Evolutionary conservation across 2,329 filamentous ascomycete species (phyloP).

Genomic region (Trichoderma afroharzianum): DNA sequence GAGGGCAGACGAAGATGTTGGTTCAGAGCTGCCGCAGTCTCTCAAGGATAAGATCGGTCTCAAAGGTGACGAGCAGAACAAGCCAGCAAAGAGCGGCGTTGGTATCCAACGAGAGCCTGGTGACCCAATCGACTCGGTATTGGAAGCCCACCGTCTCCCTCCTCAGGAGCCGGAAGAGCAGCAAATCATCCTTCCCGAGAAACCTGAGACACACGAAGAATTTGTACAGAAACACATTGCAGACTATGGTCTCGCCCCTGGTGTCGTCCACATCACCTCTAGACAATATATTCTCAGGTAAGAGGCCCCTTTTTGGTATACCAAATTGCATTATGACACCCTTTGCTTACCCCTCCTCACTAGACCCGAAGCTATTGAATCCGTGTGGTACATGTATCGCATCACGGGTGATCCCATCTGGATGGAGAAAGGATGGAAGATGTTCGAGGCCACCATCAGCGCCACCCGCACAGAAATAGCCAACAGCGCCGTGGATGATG

Average conservation of each 20-base stretch:
- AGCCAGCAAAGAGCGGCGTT: neutral
- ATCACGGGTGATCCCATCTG: slow-evolving; percentile 74
- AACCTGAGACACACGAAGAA: slow-evolving; percentile 52
- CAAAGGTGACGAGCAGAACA: slow-evolving; percentile 5
- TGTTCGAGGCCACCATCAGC: slow-evolving; percentile 71
- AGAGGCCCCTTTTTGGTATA: slow-evolving; percentile 25
- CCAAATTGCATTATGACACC: slow-evolving; percentile 17
- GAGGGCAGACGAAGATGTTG: slow-evolving; percentile 23
- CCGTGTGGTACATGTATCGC: slow-evolving; percentile 85
- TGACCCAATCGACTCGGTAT: slow-evolving; percentile 6
- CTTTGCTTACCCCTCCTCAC: slow-evolving; percentile 21
- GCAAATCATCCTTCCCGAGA: slow-evolving; percentile 14
- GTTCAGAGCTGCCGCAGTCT: slow-evolving; percentile 32
- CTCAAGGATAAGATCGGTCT: slow-evolving; percentile 31
- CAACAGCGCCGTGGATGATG: slow-evolving; percentile 67
- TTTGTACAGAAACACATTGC: slow-evolving; percentile 47
- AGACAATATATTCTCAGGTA: slow-evolving; percentile 61
- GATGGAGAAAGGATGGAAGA: slow-evolving; percentile 80
- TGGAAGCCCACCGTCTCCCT: slow-evolving; percentile 17
- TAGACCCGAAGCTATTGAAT: slow-evolving; percentile 82
- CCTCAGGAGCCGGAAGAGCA: neutral
- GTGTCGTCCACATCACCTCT: slow-evolving; percentile 45
- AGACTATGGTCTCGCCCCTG: slow-evolving; percentile 44
- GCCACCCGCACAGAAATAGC: slow-evolving; percentile 64
- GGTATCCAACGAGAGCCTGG: neutral